Evolutionary conservation across 352 stramenopile genomes (phyloP), one percentile per base, ranked within the genome.

Genomic region (Phytophthora parvispora): DNA sequence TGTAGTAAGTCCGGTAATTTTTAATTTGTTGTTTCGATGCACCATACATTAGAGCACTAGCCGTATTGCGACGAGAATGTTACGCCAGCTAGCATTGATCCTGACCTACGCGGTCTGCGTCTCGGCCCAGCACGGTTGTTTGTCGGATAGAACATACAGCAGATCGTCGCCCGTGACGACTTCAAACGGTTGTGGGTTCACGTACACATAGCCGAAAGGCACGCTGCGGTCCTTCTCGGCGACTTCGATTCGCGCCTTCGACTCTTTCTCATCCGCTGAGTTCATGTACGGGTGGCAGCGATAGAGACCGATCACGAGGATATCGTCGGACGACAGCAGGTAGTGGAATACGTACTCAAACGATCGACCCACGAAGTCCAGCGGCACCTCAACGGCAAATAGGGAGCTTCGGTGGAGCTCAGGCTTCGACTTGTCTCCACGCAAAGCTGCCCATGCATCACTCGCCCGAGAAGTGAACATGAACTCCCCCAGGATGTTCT

Each of bases 321-420:
- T 95, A 24, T 86, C 86, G 52, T 95, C 89, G 0, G 85, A 94
- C 48, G 84, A 92, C 18, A 96, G 72, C 36, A 96, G 64, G 40
- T 93, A 91, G 60, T 96, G 86, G 53, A 96, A 94, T 3, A 93
- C 85, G 58, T 90, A 94, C 72, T 87, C 85, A 57, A 96, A 96
- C 15, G 81, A 84, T 55, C 86, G 88, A 5, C 89, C 87, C 6
- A 96, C 86, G 60, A 96, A 95, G 60, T 95, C 87, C 31, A 86
- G 61, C 42, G 89, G 89, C n/a, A 94, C 81, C 71, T 96, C 86
- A 8, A 93, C 84, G 8, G 87, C 79, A 40, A 95, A 96, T 13
- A 96, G 57, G 22, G 89, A 96, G 60, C 89, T 95, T 15, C 85
- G 81, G 61, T 94, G 73, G 2, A 82, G 66, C 2, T 77, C 72